Conservation (phyloP, 2,329 filamentous ascomycete species). For the Sporothrix humicola region DNA sequence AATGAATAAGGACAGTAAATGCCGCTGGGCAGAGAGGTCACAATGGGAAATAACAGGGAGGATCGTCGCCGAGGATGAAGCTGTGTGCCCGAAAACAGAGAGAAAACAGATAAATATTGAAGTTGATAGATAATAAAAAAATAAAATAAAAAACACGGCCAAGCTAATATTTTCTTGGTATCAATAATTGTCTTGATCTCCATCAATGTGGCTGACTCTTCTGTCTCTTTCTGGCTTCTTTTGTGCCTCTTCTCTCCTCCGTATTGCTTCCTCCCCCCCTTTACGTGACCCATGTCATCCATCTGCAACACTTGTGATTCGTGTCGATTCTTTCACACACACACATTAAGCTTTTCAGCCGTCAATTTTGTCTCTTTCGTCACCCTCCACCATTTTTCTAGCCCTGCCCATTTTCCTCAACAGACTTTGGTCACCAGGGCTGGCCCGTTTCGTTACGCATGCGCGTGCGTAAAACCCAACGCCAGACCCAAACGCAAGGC, state of each 20-base stretch:
- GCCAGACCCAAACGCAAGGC: not conserved
- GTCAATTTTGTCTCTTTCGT: not conserved
- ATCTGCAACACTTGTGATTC: not conserved
- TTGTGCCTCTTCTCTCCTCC: not conserved
- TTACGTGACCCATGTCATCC: not conserved
- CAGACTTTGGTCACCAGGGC: not conserved
- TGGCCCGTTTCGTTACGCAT: conserved; percentile 16
- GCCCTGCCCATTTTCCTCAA: not conserved
- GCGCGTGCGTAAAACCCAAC: conserved; percentile 10
- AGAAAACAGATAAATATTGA: no score
- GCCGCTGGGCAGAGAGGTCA: no score
- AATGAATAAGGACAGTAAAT: no score
- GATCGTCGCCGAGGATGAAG: conserved; percentile 4
- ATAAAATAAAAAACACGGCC: not conserved
- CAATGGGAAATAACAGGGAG: not conserved
- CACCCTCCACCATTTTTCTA: not conserved
- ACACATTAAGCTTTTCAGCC: conserved; percentile 6
- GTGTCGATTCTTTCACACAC: not conserved
- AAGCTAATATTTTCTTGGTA: conserved; percentile 6
- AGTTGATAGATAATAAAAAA: not conserved
- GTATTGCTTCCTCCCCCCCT: conserved; percentile 19
- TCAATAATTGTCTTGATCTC: not conserved
- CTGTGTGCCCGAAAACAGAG: no score
- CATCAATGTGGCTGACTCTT: not conserved
- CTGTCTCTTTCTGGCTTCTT: not conserved